A percentile compares a stretch with the other conserved stretches of the same genome.
phyloP scores from a whole-genome alignment of 2,329 filamentous ascomycete species.

The Reticulascus tulasneorum region DNA sequence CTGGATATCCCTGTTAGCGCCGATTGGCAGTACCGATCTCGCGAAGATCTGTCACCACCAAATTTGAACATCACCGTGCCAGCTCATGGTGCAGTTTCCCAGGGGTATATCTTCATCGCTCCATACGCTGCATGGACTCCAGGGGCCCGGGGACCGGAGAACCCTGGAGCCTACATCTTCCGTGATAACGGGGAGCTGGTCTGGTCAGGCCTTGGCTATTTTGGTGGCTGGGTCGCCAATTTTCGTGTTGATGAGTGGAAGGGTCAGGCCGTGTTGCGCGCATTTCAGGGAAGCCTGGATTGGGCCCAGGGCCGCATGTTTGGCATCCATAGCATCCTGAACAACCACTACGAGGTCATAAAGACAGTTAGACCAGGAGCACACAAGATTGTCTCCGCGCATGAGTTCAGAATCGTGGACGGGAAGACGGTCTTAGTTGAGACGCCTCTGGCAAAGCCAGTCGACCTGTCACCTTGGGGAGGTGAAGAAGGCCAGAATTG shows the following conservation, averaged over 20 bases:
- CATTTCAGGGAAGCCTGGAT: conserved; percentile 15
- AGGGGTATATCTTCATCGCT: conserved; percentile 2
- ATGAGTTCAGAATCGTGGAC: conserved; percentile 36
- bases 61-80: conserved; percentile 4
- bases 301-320: conserved; percentile 26
- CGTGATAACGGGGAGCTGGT: conserved; percentile 6
- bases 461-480: conserved; percentile 18
- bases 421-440: conserved; percentile 36
- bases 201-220: conserved; percentile 7
- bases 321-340: conserved; percentile 15
- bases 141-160: background rate
- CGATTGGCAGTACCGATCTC: conserved; percentile 18
- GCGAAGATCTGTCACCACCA: conserved; percentile 13
- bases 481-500: conserved; percentile 16
- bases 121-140: background rate
- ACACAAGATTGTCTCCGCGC: conserved; percentile 21
- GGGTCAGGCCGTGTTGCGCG: conserved; percentile 1
- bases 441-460: conserved; percentile 25
- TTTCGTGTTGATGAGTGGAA: conserved; percentile 5
- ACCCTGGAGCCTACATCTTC: conserved; percentile 4
- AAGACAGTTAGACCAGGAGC: conserved; percentile 20
- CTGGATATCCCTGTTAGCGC: no score
- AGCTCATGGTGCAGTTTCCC: background rate
- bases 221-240: conserved; percentile 5
- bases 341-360: conserved; percentile 24